Base-by-base conservation (phyloP, 2,329 filamentous ascomycete species). In the Hymenoscyphus fructigenus region DNA sequence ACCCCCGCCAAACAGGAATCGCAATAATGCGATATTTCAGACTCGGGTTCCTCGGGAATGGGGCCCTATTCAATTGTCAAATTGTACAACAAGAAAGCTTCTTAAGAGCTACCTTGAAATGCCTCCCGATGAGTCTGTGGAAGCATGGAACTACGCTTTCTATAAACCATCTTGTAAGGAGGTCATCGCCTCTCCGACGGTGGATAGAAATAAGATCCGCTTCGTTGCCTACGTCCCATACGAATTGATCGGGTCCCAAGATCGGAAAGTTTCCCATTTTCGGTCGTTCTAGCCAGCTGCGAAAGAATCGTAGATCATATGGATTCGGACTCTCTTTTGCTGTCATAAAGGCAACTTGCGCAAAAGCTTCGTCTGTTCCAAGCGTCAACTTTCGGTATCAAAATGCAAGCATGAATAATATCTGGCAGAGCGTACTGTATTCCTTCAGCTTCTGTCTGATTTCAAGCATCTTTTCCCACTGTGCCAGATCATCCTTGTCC, bases 261-360 rank as follows among this genome's bases (percentile, higher is more conserved):
- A 72, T 53, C 1, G 69, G 68, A 20, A 66, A 65, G 5, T 58
- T 57, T 2, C 68, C 69, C 65, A 68, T 69, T 1, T 10, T 20
- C 10, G 67, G 65, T 20, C 66, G 20, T 17, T 66, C 38, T 29
- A 72, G 63, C 70, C 70, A 71, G 3, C 29, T 23, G 10, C 47
- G 29, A 28, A 63, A 29, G 56, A 63, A 63, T 6, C 29, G 5
- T 17, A 63, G 20, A n/a, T 59, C 36, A 15, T 28, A 29, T 47
- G 17, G 55, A 23, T 57, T 58, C 28, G 55, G 15, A 9, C 23
- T 36, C 57, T 62, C 28, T 14, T 57, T 26, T 32, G 32, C 20
- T 7, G 29, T 15, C 20, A 17, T 23, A 57, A 23, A n/a, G 14
- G 9, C 36, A 41, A 41, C 36, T 10, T 41, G 36, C 9, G 6